phyloP scores from a whole-genome alignment of 371 early-diverging fungal genomes.

The Rhizopus microsporus region DNA sequence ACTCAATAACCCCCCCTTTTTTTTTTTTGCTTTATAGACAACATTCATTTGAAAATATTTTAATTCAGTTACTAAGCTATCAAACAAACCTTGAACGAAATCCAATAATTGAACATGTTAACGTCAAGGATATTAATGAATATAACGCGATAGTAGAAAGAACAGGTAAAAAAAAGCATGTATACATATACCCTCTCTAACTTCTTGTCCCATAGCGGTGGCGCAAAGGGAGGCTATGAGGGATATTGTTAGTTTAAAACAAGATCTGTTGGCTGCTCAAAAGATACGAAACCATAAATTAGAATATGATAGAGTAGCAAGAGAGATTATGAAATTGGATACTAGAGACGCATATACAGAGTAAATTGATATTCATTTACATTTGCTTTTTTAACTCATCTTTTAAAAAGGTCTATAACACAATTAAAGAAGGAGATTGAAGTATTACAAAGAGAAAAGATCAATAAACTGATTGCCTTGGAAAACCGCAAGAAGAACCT shows the following conservation, averaged over 20 bases:
- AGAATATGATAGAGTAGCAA: slow-evolving; percentile 60
- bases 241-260: slow-evolving; percentile 47
- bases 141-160: slow-evolving; percentile 40
- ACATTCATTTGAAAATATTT: slow-evolving; percentile 31
- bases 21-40: slow-evolving; percentile 25
- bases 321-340: slow-evolving; percentile 50
- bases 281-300: slow-evolving; percentile 49
- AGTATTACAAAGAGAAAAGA: slow-evolving; percentile 39
- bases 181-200: neutral
- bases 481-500: slow-evolving; percentile 36
- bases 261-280: slow-evolving; percentile 49
- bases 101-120: slow-evolving; percentile 48
- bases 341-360: slow-evolving; percentile 47
- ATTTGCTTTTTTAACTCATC: neutral
- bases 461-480: slow-evolving; percentile 27
- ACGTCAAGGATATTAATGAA: slow-evolving; percentile 44
- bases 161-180: slow-evolving; percentile 34
- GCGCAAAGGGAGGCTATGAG: slow-evolving; percentile 31
- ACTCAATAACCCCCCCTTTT: neutral
- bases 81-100: slow-evolving; percentile 41
- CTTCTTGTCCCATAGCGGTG: slow-evolving; percentile 13
- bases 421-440: slow-evolving; percentile 37
- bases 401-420: slow-evolving; percentile 27
- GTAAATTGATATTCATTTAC: slow-evolving; percentile 31
- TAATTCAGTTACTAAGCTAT: slow-evolving; percentile 38